Conservation (phyloP, 1,284 basidiomycete species). For the Ganoderma resinaceum region DNA sequence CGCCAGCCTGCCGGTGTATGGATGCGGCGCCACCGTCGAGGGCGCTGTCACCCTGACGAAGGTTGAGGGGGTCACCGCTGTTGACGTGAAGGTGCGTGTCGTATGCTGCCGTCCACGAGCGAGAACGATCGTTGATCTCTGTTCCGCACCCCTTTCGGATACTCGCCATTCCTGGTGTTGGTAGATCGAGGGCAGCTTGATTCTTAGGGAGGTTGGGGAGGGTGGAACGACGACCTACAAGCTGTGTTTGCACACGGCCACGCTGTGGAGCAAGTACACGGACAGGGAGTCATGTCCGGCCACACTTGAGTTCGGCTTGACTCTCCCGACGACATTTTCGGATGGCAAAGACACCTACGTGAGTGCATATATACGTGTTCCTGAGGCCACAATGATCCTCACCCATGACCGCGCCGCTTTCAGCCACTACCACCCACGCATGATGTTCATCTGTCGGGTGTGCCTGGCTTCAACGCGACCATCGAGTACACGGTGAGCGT, state of each 20-base stretch:
- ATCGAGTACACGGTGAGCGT: slow-evolving; percentile 39
- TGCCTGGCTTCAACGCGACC: slow-evolving; percentile 66
- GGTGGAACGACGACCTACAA: slow-evolving; percentile 60
- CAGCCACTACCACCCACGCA: slow-evolving; percentile 68
- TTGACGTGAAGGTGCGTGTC: slow-evolving; percentile 65
- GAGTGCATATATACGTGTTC: slow-evolving; percentile 35
- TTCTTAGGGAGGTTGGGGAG: slow-evolving; percentile 69
- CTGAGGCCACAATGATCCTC: slow-evolving; percentile 2
- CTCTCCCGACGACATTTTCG: slow-evolving; percentile 63
- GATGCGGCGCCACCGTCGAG: slow-evolving; percentile 56
- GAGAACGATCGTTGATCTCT: not conserved
- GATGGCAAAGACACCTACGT: slow-evolving; percentile 66
- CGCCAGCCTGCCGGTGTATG: slow-evolving; percentile 62
- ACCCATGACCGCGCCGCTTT: not conserved
- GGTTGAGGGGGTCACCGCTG: slow-evolving; percentile 59
- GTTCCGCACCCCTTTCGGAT: not conserved
- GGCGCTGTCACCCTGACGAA: slow-evolving; percentile 65
- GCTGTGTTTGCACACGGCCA: slow-evolving; percentile 56
- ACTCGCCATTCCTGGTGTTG: not conserved
- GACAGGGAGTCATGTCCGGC: slow-evolving; percentile 54
- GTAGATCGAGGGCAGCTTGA: slow-evolving; percentile 67
- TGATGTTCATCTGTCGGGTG: slow-evolving; percentile 65
- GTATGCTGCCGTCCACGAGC: not conserved
- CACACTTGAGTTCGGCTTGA: slow-evolving; percentile 58
- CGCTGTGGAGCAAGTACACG: slow-evolving; percentile 64